These are phyloP conservation scores for Fusarium abutilonis DNA, from an alignment of 2,329 filamentous ascomycete genomes.

Conservation along the genomic window DNA sequence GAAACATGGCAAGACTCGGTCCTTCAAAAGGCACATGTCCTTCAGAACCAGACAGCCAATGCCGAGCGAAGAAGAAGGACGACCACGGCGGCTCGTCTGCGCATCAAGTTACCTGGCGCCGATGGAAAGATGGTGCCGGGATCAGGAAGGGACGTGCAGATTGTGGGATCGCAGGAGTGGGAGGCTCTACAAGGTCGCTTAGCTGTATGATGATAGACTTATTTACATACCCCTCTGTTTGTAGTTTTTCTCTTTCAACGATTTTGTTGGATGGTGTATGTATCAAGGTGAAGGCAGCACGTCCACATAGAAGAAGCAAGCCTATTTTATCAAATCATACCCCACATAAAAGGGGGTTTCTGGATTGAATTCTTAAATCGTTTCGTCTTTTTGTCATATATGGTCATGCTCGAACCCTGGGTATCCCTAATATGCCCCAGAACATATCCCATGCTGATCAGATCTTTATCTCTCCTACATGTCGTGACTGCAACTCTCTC, in stretches of 20 bases:
- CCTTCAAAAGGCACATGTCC: slow-evolving; percentile 61
- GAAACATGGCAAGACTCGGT: slow-evolving; percentile 66
- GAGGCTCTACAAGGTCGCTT: slow-evolving; percentile 60
- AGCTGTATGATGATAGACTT: slow-evolving; percentile 45
- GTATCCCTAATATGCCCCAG: slow-evolving; percentile 36
- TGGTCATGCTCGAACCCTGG: slow-evolving; percentile 33
- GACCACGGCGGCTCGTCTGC: slow-evolving; percentile 58
- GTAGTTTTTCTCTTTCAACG: slow-evolving; percentile 19
- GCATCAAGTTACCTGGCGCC: slow-evolving; percentile 59
- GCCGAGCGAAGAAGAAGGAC: slow-evolving; percentile 43
- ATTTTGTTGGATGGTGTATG: slow-evolving; percentile 29
- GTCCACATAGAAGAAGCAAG: slow-evolving; percentile 29
- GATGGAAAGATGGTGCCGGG: slow-evolving; percentile 58
- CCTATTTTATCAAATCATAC: slow-evolving; percentile 18
- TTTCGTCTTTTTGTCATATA: slow-evolving; percentile 29
- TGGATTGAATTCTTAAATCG: slow-evolving; percentile 24
- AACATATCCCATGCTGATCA: slow-evolving; percentile 5
- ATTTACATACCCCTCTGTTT: slow-evolving; percentile 41
- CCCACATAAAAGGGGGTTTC: slow-evolving; percentile 7
- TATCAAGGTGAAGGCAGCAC: slow-evolving; percentile 26
- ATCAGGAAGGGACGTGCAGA: slow-evolving; percentile 56
- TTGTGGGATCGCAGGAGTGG: slow-evolving; percentile 66
- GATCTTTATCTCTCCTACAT: slow-evolving; percentile 3
- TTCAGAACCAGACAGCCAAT: slow-evolving; percentile 39
- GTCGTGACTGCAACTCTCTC: neutral